Conservation (phyloP, 257 asterid species). For the Rhazya stricta region DNA sequence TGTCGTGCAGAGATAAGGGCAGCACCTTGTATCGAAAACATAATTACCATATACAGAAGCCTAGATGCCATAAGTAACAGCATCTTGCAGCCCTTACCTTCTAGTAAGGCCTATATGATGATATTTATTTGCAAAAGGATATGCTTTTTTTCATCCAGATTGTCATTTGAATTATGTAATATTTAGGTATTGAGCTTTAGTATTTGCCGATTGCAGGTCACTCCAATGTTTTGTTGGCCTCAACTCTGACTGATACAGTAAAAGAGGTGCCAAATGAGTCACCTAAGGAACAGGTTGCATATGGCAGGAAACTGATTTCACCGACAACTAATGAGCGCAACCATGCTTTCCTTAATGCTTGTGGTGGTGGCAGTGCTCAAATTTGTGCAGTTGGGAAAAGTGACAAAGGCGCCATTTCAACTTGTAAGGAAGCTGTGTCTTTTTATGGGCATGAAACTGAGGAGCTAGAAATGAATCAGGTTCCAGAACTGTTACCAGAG, state of each 20-base stretch:
- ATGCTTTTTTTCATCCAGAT: not conserved
- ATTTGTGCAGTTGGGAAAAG: not conserved
- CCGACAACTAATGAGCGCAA: slow-evolving; percentile 3
- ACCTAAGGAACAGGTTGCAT: slow-evolving; percentile 12
- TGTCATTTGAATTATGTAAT: not conserved
- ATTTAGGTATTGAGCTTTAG: not conserved
- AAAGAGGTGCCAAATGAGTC: slow-evolving; percentile 17
- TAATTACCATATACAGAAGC: slow-evolving; percentile 47
- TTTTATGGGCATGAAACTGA: slow-evolving; percentile 22
- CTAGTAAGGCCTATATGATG: slow-evolving; percentile 36
- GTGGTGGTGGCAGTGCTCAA: not conserved
- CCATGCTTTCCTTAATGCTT: slow-evolving; percentile 10
- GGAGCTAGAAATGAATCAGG: slow-evolving; percentile 45
- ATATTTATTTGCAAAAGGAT: not conserved
- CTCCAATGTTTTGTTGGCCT: slow-evolving; percentile 14
- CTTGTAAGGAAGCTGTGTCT: not conserved
- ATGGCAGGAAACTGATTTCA: not conserved
- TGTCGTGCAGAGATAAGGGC: slow-evolving; percentile 54
- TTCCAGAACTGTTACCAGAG: slow-evolving; percentile 46
- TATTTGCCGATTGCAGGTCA: slow-evolving; percentile 8
- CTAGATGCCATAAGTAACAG: slow-evolving; percentile 52
- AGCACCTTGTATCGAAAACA: slow-evolving; percentile 62
- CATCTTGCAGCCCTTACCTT: slow-evolving; percentile 37
- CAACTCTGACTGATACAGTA: slow-evolving; percentile 9
- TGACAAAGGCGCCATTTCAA: not conserved